Evolutionary conservation across 169 alveolate species (phyloP).

Genomic region (Cryptosporidium sp.): DNA sequence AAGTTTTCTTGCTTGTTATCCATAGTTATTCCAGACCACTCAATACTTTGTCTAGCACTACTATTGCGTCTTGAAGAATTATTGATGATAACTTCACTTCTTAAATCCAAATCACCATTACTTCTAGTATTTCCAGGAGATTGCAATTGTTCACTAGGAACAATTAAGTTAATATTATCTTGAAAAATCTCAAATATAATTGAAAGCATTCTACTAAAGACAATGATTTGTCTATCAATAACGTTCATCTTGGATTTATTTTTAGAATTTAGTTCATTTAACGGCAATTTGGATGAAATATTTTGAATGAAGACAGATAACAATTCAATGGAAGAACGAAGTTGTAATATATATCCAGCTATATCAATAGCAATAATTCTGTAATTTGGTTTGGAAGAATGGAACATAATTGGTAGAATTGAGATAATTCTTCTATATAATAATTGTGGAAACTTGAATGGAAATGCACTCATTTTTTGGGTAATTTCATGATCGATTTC

Average conservation of each 20-base stretch:
- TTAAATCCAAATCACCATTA: background rate
- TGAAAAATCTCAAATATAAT: background rate
- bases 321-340: slow-evolving; percentile 27
- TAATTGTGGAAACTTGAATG: slow-evolving; percentile 64
- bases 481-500: background rate
- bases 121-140: background rate
- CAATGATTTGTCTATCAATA: background rate
- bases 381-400: slow-evolving; percentile 53
- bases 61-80: slow-evolving; percentile 37
- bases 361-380: slow-evolving; percentile 60
- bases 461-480: background rate
- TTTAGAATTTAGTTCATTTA: background rate
- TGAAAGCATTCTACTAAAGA: background rate
- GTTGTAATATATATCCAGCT: slow-evolving; percentile 35
- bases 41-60: slow-evolving; percentile 75
- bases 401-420: slow-evolving; percentile 49
- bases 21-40: slow-evolving; percentile 66
- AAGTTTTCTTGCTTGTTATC: background rate
- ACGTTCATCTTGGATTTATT: background rate
- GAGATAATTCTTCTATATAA: slow-evolving; percentile 54
- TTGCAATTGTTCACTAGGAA: background rate
- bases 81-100: background rate
- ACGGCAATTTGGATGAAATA: background rate
- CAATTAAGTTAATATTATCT: background rate
- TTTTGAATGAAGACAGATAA: slow-evolving; percentile 12